Evolutionary conservation across 768 basidiomycete species (phyloP).

Genomic region (Cystofilobasidium macerans): DNA sequence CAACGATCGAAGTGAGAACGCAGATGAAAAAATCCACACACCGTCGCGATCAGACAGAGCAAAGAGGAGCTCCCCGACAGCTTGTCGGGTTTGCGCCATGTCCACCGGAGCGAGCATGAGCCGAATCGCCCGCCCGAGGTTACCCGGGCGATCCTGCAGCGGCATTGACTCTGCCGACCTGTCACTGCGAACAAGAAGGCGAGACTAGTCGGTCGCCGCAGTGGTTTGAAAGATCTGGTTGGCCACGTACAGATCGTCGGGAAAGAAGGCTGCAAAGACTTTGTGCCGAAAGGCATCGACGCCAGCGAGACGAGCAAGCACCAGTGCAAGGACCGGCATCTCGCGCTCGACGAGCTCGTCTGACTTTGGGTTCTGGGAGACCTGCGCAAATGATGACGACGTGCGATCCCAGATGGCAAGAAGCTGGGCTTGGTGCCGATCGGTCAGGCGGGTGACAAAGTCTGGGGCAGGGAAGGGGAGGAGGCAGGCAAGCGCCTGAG

Average conservation of each 20-base stretch:
- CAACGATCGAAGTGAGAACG: neutral
- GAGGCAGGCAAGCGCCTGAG: conserved; percentile 69
- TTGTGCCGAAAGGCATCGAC: conserved; percentile 50
- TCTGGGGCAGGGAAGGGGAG: conserved; percentile 63
- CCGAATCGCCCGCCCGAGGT: conserved; percentile 68
- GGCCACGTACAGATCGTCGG: conserved; percentile 53
- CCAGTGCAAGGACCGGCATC: conserved; percentile 61
- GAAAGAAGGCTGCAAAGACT: conserved; percentile 60
- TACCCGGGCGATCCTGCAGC: conserved; percentile 60
- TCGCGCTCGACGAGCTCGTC: conserved; percentile 63
- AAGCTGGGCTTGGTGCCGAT: neutral
- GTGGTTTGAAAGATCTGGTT: too few relatives aligned
- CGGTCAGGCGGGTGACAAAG: conserved; percentile 40
- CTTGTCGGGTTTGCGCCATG: conserved; percentile 58
- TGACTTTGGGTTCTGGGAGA: conserved; percentile 36
- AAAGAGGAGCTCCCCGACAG: conserved; percentile 78
- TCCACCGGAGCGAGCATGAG: conserved; percentile 59
- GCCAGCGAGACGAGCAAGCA: conserved; percentile 59
- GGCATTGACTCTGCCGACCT: conserved; percentile 49
- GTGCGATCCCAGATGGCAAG: neutral
- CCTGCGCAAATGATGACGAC: neutral
- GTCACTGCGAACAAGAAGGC: too few relatives aligned
- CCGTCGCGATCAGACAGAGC: conserved; percentile 69
- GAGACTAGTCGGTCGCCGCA: too few relatives aligned
- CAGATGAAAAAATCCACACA: conserved; percentile 31